These are phyloP conservation scores for Prototheca cutis DNA, from an alignment of 163 green algal genomes.

Conservation along the genomic window DNA sequence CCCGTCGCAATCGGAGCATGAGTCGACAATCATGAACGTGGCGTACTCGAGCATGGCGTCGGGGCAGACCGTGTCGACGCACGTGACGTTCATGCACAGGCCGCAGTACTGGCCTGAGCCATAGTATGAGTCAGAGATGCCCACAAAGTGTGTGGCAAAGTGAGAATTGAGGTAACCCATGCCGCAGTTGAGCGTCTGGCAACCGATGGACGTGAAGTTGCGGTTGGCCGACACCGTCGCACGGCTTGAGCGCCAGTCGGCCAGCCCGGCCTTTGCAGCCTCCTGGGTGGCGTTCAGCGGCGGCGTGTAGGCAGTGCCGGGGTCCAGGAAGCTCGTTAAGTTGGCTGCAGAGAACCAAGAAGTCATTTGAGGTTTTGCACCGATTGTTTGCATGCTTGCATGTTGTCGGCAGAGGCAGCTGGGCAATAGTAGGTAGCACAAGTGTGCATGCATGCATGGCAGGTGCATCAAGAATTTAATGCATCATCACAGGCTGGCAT, in stretches of 20 bases:
- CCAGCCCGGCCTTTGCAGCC: neutral
- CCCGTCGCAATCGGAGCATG: constrained; percentile 14
- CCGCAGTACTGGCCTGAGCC: constrained; percentile 12
- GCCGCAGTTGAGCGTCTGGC: constrained; percentile 12
- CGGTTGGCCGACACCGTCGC: neutral
- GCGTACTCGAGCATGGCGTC: constrained; percentile 7
- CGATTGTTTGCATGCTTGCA: no score
- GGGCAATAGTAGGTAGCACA: no score
- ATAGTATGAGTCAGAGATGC: constrained; percentile 12
- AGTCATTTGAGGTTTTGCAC: neutral
- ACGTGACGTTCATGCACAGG: constrained; percentile 20
- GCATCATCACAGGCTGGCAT: no score
- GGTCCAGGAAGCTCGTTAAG: neutral
- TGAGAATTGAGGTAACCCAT: constrained; percentile 25
- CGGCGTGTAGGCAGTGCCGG: neutral
- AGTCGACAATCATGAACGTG: constrained; percentile 24
- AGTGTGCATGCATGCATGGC: neutral
- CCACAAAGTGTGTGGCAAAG: constrained; percentile 18
- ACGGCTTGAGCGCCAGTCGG: neutral
- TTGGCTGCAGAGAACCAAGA: neutral
- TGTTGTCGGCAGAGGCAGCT: no score
- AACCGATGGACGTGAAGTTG: neutral
- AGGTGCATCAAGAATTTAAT: no score
- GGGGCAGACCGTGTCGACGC: constrained; percentile 18
- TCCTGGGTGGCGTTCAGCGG: neutral